Base-by-base conservation (phyloP, 176 grass and related monocot species). In the Carex littledalei region DNA sequence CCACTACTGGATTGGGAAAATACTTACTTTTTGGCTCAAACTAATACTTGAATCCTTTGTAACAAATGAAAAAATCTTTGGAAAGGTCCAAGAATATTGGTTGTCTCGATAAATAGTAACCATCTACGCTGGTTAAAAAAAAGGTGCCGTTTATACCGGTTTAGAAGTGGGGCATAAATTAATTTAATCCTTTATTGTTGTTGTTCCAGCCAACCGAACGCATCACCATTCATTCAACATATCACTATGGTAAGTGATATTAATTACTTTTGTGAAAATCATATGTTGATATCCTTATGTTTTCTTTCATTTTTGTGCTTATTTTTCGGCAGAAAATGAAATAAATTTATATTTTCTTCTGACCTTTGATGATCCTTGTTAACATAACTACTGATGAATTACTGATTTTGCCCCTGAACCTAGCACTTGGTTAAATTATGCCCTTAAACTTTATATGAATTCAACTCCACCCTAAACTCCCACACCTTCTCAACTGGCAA, bases 211-310 rank as follows among this genome's bases (percentile, higher is more conserved):
- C 93, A 1, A 80, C 90, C 10, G 89, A 98, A 88, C 91, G 95
- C 5, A 98, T 95, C 15, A 59, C 84, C n/a, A 98, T 98, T 67
- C 84, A 92, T 26, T 98, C 95, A 71, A 91, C 93, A 69, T 93
- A 95, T 74, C 93, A 95, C 82, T 98, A 95, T 43, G 95, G 93
- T 98, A 87, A 91, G 84, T 83, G 67, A 45, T 29, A 31, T 72
- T 50, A 49, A 22, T 3, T 89, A 13, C 57, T 13, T 78, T 74
- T 77, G 6, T 56, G 60, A 29, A 0, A 58, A 8, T 4, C 17
- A n/a, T 12, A 79, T 49, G 62, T 24, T 65, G 45, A 67, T 54
- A 61, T 63, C 14, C 37, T 77, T 26, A 9, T 17, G 11, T 58
- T 76, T 81, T 60, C 3, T 54, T 80, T 86, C 74, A 8, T 78